Base-by-base conservation (phyloP, 768 basidiomycete species). In the Auricularia sp. region DNA sequence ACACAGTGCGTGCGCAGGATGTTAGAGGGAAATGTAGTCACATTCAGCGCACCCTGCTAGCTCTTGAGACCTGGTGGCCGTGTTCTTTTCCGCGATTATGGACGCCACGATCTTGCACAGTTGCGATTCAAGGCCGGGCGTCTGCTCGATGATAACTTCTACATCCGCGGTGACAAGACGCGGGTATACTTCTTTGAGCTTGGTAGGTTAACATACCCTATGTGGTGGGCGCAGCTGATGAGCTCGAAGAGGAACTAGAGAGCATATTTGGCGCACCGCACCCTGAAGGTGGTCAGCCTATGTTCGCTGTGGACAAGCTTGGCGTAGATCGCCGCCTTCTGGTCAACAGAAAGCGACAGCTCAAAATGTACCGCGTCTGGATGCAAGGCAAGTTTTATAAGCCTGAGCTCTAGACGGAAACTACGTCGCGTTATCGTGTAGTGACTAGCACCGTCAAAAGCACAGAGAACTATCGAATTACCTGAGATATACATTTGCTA, bases 361-460 rank as follows among this genome's bases (percentile, higher is more conserved):
- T 97, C 62, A 96, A 96, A 75, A 99, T 99, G 97, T 98, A 96
- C 73, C 81, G 97, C 58, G 89, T 94, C 0, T 96, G 93, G 93
- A 85, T 94, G 86, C 93, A 95, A 75, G 91, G 85, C 0, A 89
- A 87, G 71, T 93, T 93, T 71, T 78, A 79, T 65, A 90, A 88
- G 73, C 45, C 80, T n/a, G 39, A 14, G 13, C 8, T 8, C 8
- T 42, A 42, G 39, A 42, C 8, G 39, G 39, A 14, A 8, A 14
- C 39, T 8, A 42, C 13, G 39, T 39, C 29, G 39, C 39, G 13
- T 39, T 13, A 13, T 39, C 8, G 39, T 39, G 3, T 13, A 39
- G 39, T 7, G 39, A 13, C 39, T 13, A 13, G 39, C 39, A 39
- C 39, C 39, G 29, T 29, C 2, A 29, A 29, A 29, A 29, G 29